Base-by-base conservation (phyloP, 2,329 filamentous ascomycete species). In the Tolypocladium album region DNA sequence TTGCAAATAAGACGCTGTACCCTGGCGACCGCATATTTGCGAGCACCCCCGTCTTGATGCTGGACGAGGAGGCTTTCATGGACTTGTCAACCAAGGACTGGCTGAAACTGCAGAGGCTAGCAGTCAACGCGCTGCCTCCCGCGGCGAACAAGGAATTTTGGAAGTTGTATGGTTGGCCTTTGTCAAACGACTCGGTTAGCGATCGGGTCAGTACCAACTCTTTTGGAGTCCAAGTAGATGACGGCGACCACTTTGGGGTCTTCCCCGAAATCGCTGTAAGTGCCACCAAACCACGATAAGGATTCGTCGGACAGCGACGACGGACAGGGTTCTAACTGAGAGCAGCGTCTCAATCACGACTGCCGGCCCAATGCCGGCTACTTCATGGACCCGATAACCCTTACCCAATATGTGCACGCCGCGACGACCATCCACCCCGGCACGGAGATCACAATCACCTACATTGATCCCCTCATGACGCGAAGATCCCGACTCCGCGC, bases 301-400 rank as follows among this genome's bases (percentile, higher is more conserved):
- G n/a, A 3, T 5, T 4, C 2, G 13, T 34, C 45, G 12, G 6
- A 47, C 17, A 20, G 8, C 22, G 15, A 17, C 1, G 50, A n/a
- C n/a, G n/a, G n/a, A n/a, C n/a, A n/a, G n/a, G n/a, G n/a, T n/a
- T n/a, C n/a, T 55, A 4, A 27, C 40, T 24, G 27, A 1, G 39
- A 70, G 67, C 76, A 61, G 75, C 76, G 27, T 69, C 67, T 77
- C 63, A 79, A 79, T 67, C 76, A 79, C 65, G 75, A 78, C 66
- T 79, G 76, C 63, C 72, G 76, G 1, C 73, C 76, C 38, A 78
- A 78, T 61, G 71, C 74, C 38, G 76, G 75, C 64, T 78, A 78
- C 68, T 72, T 70, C 63, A 76, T 75, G 61, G 74, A 77, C 63
- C 65, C 69, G 45, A 60, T 67, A 4, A 72, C 72, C 1, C 68